Evolutionary conservation across 2,329 filamentous ascomycete species (phyloP), one percentile per base, ranked within the genome.

Genomic region (Colletotrichum salicis): DNA sequence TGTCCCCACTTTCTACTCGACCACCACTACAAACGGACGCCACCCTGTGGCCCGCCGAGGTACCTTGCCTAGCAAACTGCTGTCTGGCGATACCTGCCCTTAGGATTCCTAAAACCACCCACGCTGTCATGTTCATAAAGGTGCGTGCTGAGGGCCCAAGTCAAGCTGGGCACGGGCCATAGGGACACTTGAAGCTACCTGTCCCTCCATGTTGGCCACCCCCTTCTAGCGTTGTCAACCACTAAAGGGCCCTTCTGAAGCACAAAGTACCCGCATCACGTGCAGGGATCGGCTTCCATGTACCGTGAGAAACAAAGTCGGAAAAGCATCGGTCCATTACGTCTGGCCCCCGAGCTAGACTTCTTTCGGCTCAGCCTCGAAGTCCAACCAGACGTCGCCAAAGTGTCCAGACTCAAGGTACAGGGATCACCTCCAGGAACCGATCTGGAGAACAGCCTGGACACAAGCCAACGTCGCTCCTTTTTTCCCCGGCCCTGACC

Each of bases 321-420:
- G 72, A 61, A 74, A 64, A 74, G 58, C 31, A 56, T 64, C 70
- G 70, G 72, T 68, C 72, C 62, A 57, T 65, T 19, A 24, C 11
- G 10, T 15, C 15, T 4, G 2, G n/a, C 3, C 19, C 19, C n/a
- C 29, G 22, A 70, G 57, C 73, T 75, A 75, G 54, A 11, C 73
- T 59, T 29, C 24, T 74, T 70, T 29, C 4, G 64, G 55, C 37
- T 71, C 65, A 70, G 62, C 72, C 72, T 69, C 65, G 64, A 72
- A 72, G n/a, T 64, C 66, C 64, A 69, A 69, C 69, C 69, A 73
- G 60, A 72, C 60, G 61, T 73, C 64, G 71, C 64, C 69, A 74
- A 70, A 67, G 73, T 75, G 73, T 75, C 73, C 72, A 73, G 62
- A 72, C 67, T 71, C 48, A 57, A 67, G 70, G 61, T 58, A 71